These are phyloP conservation scores for Colletotrichum tanaceti DNA, from an alignment of 2,329 filamentous ascomycete genomes.

Conservation along the genomic window DNA sequence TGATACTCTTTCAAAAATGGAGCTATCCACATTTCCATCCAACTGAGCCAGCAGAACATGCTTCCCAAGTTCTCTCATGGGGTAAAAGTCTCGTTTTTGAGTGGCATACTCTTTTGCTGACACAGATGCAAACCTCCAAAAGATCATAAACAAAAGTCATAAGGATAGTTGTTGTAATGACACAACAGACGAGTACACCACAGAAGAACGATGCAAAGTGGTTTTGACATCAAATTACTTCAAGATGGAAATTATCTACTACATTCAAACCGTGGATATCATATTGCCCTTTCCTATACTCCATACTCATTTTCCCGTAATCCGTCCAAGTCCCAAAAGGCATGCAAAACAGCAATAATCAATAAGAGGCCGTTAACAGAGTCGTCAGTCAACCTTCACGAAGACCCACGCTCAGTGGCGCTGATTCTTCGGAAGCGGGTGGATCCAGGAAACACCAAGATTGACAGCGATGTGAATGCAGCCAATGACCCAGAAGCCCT, in stretches of 20 bases:
- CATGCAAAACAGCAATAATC: neutral
- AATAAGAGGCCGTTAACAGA: neutral
- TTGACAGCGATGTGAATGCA: slow-evolving; percentile 78
- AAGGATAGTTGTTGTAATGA: neutral
- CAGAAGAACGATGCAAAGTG: neutral
- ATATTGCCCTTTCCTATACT: slow-evolving; percentile 30
- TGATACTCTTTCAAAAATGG: neutral
- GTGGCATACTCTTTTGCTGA: neutral
- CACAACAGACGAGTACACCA: too few relatives aligned
- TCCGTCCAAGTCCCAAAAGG: neutral
- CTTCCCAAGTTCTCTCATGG: neutral
- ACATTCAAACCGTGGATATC: slow-evolving; percentile 35
- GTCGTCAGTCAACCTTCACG: neutral
- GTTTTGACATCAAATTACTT: neutral
- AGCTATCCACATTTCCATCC: neutral
- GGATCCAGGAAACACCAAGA: slow-evolving; percentile 68
- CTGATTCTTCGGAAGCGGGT: slow-evolving; percentile 66
- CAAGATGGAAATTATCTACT: neutral
- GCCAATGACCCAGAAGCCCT: slow-evolving; percentile 85
- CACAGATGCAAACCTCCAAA: neutral
- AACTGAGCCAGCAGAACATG: neutral
- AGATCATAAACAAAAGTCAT: neutral
- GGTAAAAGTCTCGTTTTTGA: too few relatives aligned
- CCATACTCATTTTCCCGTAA: slow-evolving; percentile 5
- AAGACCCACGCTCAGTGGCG: slow-evolving; percentile 12